Percentiles rank a stretch among this genome's conserved stretches.
These are phyloP conservation scores for Tillandsia fasciculata DNA, from an alignment of 176 grass and related monocot genomes.

Conservation along the genomic window DNA sequence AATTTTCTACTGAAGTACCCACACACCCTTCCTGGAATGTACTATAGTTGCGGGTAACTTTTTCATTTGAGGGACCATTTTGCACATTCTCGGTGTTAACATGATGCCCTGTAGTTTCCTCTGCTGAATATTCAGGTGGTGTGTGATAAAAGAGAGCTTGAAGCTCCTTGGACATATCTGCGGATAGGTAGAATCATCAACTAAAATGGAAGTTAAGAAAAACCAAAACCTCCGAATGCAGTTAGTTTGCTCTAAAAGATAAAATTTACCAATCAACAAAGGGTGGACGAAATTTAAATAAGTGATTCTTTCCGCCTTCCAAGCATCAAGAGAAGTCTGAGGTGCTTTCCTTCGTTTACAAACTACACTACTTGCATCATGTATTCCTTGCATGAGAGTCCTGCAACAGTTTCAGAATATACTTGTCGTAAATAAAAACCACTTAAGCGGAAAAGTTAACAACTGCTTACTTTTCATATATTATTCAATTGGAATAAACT, in stretches of 20 bases:
- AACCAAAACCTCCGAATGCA: neutral
- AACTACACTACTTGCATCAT: constrained; percentile 41
- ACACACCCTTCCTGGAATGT: constrained; percentile 15
- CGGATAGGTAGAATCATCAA: constrained; percentile 22
- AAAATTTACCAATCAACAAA: constrained; percentile 49
- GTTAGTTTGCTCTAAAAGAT: neutral
- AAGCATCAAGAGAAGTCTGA: constrained; percentile 49
- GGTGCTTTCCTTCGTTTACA: constrained; percentile 40
- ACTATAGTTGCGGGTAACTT: constrained; percentile 13
- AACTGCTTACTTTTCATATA: too few species aligned
- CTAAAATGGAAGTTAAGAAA: neutral
- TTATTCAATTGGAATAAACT: too few species aligned
- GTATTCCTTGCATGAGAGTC: constrained; percentile 34
- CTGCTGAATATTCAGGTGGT: constrained; percentile 4
- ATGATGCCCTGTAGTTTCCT: neutral
- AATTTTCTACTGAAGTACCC: constrained; percentile 2
- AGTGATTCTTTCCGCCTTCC: constrained; percentile 43
- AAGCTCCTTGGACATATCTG: constrained; percentile 29
- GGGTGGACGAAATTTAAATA: constrained; percentile 47
- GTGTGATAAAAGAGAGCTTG: constrained; percentile 12
- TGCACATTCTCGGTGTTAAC: neutral
- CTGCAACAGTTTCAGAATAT: constrained; percentile 21
- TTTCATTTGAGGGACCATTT: constrained; percentile 11
- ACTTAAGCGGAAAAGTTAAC: neutral
- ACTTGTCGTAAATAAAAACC: constrained; percentile 1